These are phyloP conservation scores for Citrus reticulata DNA, from an alignment of 345 rosid genomes.

Conservation along the genomic window DNA sequence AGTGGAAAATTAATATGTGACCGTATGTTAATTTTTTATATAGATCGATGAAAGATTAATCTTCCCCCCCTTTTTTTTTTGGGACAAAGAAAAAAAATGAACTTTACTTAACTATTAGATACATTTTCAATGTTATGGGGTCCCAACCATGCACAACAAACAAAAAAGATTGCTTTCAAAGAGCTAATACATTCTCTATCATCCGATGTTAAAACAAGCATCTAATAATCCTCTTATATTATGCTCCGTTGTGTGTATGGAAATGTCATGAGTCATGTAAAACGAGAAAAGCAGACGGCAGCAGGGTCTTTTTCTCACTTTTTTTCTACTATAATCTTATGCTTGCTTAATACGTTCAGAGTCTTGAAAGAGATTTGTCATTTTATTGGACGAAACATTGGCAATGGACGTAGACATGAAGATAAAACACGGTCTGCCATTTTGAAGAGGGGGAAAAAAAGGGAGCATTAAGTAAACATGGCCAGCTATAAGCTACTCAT, in stretches of 20 bases:
- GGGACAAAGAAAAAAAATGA: too few species aligned
- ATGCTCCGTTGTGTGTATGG: not conserved
- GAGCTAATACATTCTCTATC: not conserved
- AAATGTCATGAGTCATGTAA: not conserved
- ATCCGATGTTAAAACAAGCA: not conserved
- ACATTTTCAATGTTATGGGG: not conserved
- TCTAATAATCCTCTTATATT: not conserved
- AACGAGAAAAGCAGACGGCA: not conserved
- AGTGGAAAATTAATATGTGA: too few species aligned
- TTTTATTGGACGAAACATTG: constrained; percentile 8
- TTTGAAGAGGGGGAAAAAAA: not conserved
- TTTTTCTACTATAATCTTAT: not conserved
- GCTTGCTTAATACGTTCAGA: not conserved
- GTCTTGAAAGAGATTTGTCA: not conserved
- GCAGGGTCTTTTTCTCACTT: not conserved
- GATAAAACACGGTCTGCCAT: constrained; percentile 4
- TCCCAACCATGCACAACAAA: not conserved
- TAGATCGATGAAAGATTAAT: not conserved
- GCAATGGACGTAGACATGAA: not conserved
- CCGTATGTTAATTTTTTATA: not conserved
- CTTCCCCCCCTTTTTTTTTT: too few species aligned
- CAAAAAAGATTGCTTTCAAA: not conserved
- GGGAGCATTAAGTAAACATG: constrained; percentile 2
- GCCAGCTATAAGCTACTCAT: not conserved
- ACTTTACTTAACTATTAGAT: too few species aligned